phyloP scores from a whole-genome alignment of 139 green algal genomes.

The Zygnema cylindricum region DNA sequence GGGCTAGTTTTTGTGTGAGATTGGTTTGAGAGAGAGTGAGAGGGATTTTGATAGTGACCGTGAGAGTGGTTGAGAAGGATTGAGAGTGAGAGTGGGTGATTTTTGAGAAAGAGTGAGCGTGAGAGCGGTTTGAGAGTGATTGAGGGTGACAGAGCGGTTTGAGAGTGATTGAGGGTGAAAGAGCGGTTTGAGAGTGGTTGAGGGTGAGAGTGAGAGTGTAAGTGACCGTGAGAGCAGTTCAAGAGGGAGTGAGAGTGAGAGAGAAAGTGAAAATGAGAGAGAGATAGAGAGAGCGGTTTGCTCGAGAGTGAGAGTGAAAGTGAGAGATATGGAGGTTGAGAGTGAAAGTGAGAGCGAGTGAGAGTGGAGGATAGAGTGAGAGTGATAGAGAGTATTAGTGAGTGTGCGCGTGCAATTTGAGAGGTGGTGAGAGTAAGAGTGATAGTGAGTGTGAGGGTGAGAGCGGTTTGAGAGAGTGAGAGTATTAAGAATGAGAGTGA shows the following conservation, averaged over 20 bases:
- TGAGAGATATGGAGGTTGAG: too few relatives aligned
- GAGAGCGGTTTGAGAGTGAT: neutral
- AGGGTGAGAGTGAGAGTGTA: neutral
- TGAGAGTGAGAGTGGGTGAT: neutral
- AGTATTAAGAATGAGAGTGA: neutral
- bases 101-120: neutral
- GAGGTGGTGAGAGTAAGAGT: neutral
- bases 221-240: neutral
- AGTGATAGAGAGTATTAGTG: neutral
- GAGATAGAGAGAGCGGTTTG: neutral
- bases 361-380: neutral
- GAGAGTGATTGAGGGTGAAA: neutral
- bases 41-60: too few relatives aligned
- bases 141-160: neutral
- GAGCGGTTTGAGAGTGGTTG: neutral
- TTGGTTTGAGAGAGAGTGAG: too few relatives aligned
- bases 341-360: too few relatives aligned
- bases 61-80: neutral
- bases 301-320: neutral
- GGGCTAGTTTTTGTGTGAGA: neutral
- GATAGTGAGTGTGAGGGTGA: neutral
- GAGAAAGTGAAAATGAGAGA: neutral
- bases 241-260: neutral
- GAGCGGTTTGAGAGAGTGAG: neutral
- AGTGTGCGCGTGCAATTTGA: neutral